Evolutionary conservation across 495 filamentous ascomycete species (phyloP).

Genomic region (Ascodesmis nigricans): DNA sequence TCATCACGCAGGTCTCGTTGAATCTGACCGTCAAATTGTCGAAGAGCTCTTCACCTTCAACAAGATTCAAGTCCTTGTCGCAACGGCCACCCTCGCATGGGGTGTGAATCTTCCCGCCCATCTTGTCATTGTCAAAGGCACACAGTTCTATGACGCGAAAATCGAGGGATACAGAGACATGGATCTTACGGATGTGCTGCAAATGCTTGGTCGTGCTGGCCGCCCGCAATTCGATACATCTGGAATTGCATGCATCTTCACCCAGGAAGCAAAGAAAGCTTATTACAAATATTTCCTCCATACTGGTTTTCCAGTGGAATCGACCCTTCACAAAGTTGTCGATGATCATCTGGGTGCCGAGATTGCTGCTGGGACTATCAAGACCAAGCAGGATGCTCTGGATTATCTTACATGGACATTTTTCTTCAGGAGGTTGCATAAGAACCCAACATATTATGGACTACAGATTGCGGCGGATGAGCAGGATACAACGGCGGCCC

Average conservation of each 20-base stretch:
- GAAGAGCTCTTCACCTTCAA: conserved; percentile 94
- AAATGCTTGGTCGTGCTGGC: conserved; percentile 93
- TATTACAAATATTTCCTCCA: conserved; percentile 99
- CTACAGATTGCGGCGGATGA: conserved; percentile 86
- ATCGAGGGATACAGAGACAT: conserved; percentile 96
- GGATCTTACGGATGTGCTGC: conserved; percentile 94
- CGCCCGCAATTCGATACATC: conserved; percentile 91
- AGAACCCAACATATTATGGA: conserved; percentile 96
- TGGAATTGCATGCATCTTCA: conserved; percentile 90
- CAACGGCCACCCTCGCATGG: conserved; percentile 95
- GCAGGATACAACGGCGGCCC: conserved; percentile 70
- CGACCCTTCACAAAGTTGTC: conserved; percentile 80
- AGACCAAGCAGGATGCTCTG: conserved; percentile 85
- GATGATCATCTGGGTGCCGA: conserved; percentile 96
- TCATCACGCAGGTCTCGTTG: conserved; percentile 90
- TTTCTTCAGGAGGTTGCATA: conserved; percentile 91
- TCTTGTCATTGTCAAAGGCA: conserved; percentile 93
- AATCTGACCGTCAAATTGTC: conserved; percentile 71
- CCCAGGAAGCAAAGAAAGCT: conserved; percentile 93
- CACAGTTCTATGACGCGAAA: conserved; percentile 95
- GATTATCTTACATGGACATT: conserved; percentile 99
- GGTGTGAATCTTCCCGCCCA: conserved; percentile 96
- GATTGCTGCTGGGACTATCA: conserved; percentile 75
- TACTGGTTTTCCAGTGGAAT: conserved; percentile 94
- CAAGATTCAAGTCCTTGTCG: conserved; percentile 90